These are phyloP conservation scores for Coelastrella sp. DNA, from an alignment of 139 green algal species.

Conservation along the genomic window DNA sequence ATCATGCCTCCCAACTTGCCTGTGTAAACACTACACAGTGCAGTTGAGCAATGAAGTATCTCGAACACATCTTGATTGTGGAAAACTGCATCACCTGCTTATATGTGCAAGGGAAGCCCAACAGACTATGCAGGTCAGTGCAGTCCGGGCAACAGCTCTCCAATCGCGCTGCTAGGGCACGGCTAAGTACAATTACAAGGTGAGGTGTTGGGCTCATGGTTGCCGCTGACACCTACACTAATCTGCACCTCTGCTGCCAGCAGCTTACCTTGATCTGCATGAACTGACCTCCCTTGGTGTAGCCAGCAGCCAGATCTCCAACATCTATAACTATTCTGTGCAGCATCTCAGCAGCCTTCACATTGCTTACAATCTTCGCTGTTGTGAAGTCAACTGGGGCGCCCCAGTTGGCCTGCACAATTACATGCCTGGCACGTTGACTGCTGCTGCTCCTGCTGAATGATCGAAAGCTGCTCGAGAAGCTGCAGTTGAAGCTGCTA, in stretches of 20 bases:
- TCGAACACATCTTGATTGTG: too few relatives aligned
- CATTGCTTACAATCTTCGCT: constrained; percentile 49
- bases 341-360: constrained; percentile 52
- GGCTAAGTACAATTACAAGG: neutral
- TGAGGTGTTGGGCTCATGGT: too few relatives aligned
- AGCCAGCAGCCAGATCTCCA: constrained; percentile 64
- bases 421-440: constrained; percentile 2
- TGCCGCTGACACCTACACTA: too few relatives aligned
- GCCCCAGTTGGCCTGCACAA: constrained; percentile 70
- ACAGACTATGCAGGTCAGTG: too few relatives aligned
- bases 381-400: constrained; percentile 73
- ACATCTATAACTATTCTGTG: constrained; percentile 76
- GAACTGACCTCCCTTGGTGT: constrained; percentile 90
- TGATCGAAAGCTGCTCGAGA: neutral
- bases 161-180: neutral
- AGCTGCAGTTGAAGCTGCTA: constrained; percentile 14
- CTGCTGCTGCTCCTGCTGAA: neutral
- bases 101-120: too few relatives aligned
- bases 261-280: constrained; percentile 73
- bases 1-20: too few relatives aligned
- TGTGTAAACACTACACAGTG: too few relatives aligned
- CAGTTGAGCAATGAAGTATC: too few relatives aligned
- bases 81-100: too few relatives aligned
- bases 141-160: too few relatives aligned
- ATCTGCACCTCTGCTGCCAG: neutral